A percentile compares a stretch with the other conserved stretches of the same genome.
These are phyloP conservation scores for Omphalotus guepiniiformis DNA, from an alignment of 768 basidiomycete species.

Conservation along the genomic window DNA sequence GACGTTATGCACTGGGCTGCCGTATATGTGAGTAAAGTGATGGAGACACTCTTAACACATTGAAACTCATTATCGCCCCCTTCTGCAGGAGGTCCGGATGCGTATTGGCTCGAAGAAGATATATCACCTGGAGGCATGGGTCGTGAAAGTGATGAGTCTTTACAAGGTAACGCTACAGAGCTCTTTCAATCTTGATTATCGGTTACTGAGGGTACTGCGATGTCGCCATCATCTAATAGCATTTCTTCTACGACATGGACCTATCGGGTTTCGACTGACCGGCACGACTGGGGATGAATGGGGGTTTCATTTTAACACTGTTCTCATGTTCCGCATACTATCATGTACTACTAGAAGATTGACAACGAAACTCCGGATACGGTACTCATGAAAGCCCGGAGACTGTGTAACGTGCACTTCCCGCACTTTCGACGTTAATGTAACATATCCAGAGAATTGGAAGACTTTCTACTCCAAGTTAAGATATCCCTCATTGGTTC, in stretches of 20 bases:
- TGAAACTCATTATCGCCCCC: not conserved
- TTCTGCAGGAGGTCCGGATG: conserved; percentile 85
- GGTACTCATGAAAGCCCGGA: no score
- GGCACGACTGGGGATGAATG: no score
- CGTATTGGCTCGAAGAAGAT: conserved; percentile 89
- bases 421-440: no score
- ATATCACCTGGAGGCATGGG: conserved; percentile 96
- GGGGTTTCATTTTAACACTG: no score
- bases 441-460: no score
- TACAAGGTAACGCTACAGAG: conserved; percentile 56
- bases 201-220: not conserved
- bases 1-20: conserved; percentile 99
- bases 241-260: conserved; percentile 51
- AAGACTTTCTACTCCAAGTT: no score
- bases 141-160: conserved; percentile 91
- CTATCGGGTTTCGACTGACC: conserved; percentile 55
- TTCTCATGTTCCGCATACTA: no score
- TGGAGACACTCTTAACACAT: not conserved
- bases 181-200: not conserved
- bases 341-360: no score
- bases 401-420: no score
- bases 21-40: conserved; percentile 66
- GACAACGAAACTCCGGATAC: no score
- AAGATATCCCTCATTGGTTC: no score
- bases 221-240: conserved; percentile 29